Evolutionary conservation across 306 rosid species (phyloP).

Genomic region (Morella rubra): DNA sequence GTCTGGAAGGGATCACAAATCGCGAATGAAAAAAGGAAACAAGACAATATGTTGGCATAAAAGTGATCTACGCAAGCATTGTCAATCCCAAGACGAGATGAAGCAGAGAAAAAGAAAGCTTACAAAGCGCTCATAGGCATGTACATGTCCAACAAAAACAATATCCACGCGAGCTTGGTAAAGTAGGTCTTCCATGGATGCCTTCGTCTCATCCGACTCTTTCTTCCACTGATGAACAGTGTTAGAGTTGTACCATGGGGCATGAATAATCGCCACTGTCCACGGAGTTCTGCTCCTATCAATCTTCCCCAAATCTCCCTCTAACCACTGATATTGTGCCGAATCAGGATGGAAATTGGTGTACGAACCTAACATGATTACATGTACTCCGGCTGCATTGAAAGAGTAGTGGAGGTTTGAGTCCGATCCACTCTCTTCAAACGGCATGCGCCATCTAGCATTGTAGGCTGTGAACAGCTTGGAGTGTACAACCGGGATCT

Average conservation of each 20-base stretch:
- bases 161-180: conserved; percentile 68
- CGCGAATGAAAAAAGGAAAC: not conserved
- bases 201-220: conserved; percentile 61
- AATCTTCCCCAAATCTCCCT: conserved; percentile 47
- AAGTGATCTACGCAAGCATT: too few species aligned
- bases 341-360: conserved; percentile 51
- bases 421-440: conserved; percentile 56
- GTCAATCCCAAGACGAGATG: not conserved
- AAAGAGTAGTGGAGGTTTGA: conserved; percentile 89
- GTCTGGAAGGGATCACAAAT: conserved; percentile 37
- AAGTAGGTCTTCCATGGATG: conserved; percentile 65
- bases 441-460: conserved; percentile 86
- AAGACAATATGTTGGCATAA: too few species aligned
- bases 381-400: conserved; percentile 67
- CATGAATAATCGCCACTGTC: conserved; percentile 64
- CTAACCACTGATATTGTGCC: conserved; percentile 67
- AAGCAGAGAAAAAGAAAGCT: conserved; percentile 22
- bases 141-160: conserved; percentile 80
- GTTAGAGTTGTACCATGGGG: conserved; percentile 90
- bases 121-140: conserved; percentile 92
- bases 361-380: conserved; percentile 85
- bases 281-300: conserved; percentile 64
- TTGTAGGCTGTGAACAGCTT: conserved; percentile 67
- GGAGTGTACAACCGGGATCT: conserved; percentile 34
- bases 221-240: conserved; percentile 63